phyloP scores from a whole-genome alignment of 2,329 filamentous ascomycete species.

The Cladosporium sp. region DNA sequence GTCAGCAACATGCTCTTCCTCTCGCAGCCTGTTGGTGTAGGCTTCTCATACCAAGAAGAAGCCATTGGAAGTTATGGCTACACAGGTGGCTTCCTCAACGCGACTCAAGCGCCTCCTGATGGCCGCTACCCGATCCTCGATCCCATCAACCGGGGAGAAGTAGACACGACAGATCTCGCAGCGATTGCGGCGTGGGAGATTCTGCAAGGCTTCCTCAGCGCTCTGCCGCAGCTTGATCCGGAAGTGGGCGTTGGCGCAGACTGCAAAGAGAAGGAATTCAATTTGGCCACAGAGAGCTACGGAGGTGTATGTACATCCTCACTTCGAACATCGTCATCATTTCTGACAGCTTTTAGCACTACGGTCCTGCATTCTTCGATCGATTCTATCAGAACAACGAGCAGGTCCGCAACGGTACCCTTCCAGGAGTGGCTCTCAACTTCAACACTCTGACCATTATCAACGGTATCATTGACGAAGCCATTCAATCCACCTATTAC shows the following conservation, averaged over 20 bases:
- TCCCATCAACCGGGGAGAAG: conserved; percentile 42
- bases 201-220: conserved; percentile 53
- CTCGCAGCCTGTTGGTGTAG: conserved; percentile 62
- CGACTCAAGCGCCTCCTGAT: conserved; percentile 40
- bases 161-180: conserved; percentile 60
- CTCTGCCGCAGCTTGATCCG: conserved; percentile 51
- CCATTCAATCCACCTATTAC: conserved; percentile 52
- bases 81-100: conserved; percentile 51
- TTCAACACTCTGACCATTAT: conserved; percentile 56
- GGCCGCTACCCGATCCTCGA: conserved; percentile 55
- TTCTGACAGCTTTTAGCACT: conserved; percentile 35
- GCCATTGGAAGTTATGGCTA: conserved; percentile 45
- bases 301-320: conserved; percentile 51
- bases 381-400: conserved; percentile 62
- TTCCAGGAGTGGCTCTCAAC: conserved; percentile 47
- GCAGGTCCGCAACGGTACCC: conserved; percentile 52
- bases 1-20: conserved; percentile 63
- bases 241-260: conserved; percentile 37
- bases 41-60: conserved; percentile 55
- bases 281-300: conserved; percentile 68
- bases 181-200: conserved; percentile 59
- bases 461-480: conserved; percentile 59
- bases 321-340: not conserved
- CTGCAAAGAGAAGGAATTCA: conserved; percentile 54
- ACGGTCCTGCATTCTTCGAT: conserved; percentile 55